Percentiles rank a stretch among this genome's conserved stretches.
Evolutionary conservation across 2,329 filamentous ascomycete species (phyloP).

Genomic region (Thielaviopsis euricoi): DNA sequence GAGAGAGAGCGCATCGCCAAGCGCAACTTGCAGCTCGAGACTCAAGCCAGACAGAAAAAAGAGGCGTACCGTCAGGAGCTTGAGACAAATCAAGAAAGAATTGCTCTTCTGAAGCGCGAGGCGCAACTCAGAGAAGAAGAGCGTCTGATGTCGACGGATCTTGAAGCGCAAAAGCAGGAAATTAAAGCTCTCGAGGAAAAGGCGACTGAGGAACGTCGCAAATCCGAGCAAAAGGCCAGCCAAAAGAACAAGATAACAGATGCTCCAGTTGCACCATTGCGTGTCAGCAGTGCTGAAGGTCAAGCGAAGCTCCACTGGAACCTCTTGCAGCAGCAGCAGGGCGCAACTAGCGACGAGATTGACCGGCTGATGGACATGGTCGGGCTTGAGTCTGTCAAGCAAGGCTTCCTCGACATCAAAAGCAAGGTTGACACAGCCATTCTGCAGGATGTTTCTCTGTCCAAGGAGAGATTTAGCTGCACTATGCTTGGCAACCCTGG

Average conservation of each 20-base stretch:
- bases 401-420: slow-evolving; percentile 46
- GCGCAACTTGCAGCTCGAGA: slow-evolving; percentile 34
- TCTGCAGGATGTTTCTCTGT: slow-evolving; percentile 38
- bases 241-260: neutral
- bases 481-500: slow-evolving; percentile 55
- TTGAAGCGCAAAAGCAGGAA: neutral
- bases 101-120: slow-evolving; percentile 28
- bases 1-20: slow-evolving; percentile 25
- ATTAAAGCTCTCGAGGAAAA: slow-evolving; percentile 21
- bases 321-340: slow-evolving; percentile 31
- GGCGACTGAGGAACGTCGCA: slow-evolving; percentile 15
- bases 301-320: slow-evolving; percentile 41
- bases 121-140: slow-evolving; percentile 25
- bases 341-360: slow-evolving; percentile 33
- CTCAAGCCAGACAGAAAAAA: slow-evolving; percentile 27
- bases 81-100: slow-evolving; percentile 34
- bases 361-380: slow-evolving; percentile 55
- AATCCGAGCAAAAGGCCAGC: neutral
- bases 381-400: slow-evolving; percentile 54
- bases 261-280: neutral
- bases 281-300: neutral
- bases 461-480: slow-evolving; percentile 37
- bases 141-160: neutral
- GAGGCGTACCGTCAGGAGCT: slow-evolving; percentile 28
- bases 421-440: slow-evolving; percentile 40